Evolutionary conservation across 179 eudicot genomes (phyloP).

Genomic region (Beta lomatogona): DNA sequence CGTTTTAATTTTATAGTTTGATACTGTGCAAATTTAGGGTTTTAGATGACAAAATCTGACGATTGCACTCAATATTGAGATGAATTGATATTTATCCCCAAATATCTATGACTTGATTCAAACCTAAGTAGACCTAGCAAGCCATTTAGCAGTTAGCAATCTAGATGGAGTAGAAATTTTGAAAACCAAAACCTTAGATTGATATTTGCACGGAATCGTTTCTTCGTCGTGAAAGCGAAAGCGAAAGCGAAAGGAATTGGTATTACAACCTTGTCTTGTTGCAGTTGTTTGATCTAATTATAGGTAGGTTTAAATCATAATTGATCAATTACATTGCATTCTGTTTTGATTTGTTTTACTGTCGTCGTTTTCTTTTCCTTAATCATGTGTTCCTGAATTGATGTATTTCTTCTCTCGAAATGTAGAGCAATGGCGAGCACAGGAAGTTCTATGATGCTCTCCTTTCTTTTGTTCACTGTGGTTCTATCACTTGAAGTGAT

Average conservation of each 20-base stretch:
- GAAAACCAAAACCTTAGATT: too few species aligned
- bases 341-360: background rate
- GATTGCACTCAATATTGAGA: background rate
- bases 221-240: too few species aligned
- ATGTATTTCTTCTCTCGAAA: background rate
- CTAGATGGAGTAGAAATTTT: background rate
- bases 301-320: too few species aligned
- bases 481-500: slow-evolving; percentile 76
- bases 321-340: background rate
- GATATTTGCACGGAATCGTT: too few species aligned
- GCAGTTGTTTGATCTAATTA: background rate
- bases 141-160: background rate
- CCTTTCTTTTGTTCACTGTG: slow-evolving; percentile 58
- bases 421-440: slow-evolving; percentile 48
- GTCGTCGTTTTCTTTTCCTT: background rate
- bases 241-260: too few species aligned
- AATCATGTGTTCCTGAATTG: background rate
- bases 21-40: background rate
- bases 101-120: background rate
- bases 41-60: background rate
- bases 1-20: too few species aligned
- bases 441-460: slow-evolving; percentile 80
- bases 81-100: background rate
- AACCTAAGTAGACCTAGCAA: background rate
- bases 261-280: too few species aligned